These are phyloP conservation scores for Tolypocladium guangdongense DNA, from an alignment of 2,329 filamentous ascomycete species.

Conservation along the genomic window DNA sequence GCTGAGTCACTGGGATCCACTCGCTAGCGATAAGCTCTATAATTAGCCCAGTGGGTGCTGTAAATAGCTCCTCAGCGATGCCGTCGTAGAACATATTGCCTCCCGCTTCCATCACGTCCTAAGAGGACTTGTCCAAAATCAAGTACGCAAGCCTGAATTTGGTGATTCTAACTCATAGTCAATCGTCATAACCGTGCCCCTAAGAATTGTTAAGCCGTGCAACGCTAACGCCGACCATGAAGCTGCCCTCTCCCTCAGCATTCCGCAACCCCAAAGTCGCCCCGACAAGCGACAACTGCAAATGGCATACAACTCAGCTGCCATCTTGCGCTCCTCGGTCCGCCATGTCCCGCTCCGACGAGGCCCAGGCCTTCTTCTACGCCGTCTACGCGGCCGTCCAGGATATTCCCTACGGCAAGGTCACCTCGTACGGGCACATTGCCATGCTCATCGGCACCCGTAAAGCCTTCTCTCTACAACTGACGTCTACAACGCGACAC, in stretches of 20 bases:
- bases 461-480: conserved; percentile 27
- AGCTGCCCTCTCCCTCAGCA: not conserved
- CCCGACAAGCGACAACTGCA: not conserved
- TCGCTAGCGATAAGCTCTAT: too few relatives aligned
- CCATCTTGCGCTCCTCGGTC: not conserved
- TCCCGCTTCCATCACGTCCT: too few relatives aligned
- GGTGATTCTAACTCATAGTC: too few relatives aligned
- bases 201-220: too few relatives aligned
- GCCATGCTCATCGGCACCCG: conserved; percentile 62
- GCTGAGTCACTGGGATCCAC: too few relatives aligned
- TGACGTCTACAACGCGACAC: not conserved
- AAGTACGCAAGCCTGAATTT: too few relatives aligned
- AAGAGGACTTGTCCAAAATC: too few relatives aligned
- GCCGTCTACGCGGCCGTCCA: conserved; percentile 76
- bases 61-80: too few relatives aligned
- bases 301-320: not conserved
- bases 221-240: not conserved
- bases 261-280: not conserved
- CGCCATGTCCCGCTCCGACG: conserved; percentile 59
- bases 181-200: too few relatives aligned
- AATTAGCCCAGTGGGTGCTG: too few relatives aligned
- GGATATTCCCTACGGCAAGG: conserved; percentile 71
- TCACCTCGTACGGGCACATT: conserved; percentile 82
- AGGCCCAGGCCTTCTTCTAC: conserved; percentile 62
- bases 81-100: too few relatives aligned